Evolutionary conservation across 2,329 filamentous ascomycete species (phyloP).

Genomic region (Botrytis cinerea): DNA sequence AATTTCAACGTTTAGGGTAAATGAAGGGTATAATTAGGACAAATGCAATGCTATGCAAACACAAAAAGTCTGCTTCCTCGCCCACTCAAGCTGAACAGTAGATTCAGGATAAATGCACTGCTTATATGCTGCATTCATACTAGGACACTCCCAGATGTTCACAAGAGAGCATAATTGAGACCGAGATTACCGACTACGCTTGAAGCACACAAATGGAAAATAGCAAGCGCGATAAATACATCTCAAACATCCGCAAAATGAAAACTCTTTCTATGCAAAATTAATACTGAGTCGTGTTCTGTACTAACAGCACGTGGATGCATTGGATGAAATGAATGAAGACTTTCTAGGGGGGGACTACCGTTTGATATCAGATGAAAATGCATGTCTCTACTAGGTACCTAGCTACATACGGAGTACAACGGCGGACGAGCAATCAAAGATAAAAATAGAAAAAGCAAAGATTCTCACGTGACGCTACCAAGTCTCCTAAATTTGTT

Average conservation of each 20-base stretch:
- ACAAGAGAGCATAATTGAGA: neutral
- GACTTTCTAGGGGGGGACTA: neutral
- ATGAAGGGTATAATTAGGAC: slow-evolving; percentile 3
- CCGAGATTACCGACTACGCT: neutral
- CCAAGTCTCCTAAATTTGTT: neutral
- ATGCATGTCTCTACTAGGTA: neutral
- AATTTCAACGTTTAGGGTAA: neutral
- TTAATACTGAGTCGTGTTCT: neutral
- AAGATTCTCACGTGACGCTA: neutral
- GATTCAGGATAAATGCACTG: neutral
- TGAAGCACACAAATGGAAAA: neutral
- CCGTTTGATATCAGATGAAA: slow-evolving; percentile 13
- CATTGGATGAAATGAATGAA: neutral
- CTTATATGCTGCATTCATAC: neutral
- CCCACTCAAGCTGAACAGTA: neutral
- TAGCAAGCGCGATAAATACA: neutral
- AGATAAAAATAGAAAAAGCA: neutral
- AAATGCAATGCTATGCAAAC: neutral
- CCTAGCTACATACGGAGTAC: neutral
- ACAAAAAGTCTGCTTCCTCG: neutral
- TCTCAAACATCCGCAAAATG: neutral
- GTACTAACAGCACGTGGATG: neutral
- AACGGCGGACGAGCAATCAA: neutral
- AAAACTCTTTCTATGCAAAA: neutral
- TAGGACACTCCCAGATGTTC: neutral